A percentile compares a stretch with the other conserved stretches of the same genome.
Evolutionary conservation across 2,329 filamentous ascomycete genomes (phyloP).

Genomic region (Diaporthe nobilis): DNA sequence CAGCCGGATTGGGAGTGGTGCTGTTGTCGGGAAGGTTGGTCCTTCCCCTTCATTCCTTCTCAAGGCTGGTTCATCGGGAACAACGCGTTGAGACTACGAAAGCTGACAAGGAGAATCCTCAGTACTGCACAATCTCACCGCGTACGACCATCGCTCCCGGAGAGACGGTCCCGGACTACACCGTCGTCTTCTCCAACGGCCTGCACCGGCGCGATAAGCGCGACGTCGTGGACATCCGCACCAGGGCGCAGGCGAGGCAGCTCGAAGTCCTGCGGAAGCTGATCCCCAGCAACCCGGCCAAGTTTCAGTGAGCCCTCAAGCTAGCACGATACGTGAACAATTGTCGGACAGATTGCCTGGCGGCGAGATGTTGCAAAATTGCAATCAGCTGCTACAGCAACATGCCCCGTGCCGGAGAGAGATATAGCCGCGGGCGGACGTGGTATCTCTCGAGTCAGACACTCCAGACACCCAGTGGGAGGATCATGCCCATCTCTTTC

Average conservation of each 20-base stretch:
- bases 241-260: conserved; percentile 76
- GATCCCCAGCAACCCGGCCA: conserved; percentile 74
- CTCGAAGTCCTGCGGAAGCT: conserved; percentile 77
- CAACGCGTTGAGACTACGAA: conserved; percentile 37
- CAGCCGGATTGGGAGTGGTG: conserved; percentile 71
- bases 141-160: conserved; percentile 71
- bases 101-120: conserved; percentile 34
- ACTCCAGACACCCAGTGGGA: too few relatives aligned
- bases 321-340: neutral
- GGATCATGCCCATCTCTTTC: too few relatives aligned
- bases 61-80: conserved; percentile 22
- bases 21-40: conserved; percentile 73
- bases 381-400: neutral
- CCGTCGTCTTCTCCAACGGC: conserved; percentile 78
- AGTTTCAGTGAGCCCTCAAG: conserved; percentile 55
- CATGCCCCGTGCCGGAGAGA: neutral
- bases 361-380: neutral
- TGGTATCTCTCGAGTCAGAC: neutral
- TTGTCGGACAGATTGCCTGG: neutral
- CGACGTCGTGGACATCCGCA: conserved; percentile 73
- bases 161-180: conserved; percentile 74
- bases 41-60: neutral
- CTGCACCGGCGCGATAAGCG: conserved; percentile 70
- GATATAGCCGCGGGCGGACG: neutral
- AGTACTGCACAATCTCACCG: conserved; percentile 80